phyloP scores from a whole-genome alignment of 2,329 filamentous ascomycete species.

The Knufia petricola region DNA sequence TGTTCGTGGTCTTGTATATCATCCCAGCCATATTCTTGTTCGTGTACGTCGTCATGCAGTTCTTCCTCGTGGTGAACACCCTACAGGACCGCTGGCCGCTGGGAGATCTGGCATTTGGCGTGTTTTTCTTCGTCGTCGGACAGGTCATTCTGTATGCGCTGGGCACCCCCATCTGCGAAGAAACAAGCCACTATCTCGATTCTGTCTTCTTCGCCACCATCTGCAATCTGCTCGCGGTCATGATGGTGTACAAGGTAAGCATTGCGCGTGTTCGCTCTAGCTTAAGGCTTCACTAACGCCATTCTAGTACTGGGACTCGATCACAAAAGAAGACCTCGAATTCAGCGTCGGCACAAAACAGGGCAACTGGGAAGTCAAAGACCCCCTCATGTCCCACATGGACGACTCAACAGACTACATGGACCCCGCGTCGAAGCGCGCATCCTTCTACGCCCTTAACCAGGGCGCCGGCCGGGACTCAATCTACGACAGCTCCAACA shows the following conservation, averaged over 20 bases:
- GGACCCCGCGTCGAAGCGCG: slow-evolving; percentile 45
- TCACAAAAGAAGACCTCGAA: slow-evolving; percentile 94
- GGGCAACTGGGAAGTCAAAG: slow-evolving; percentile 98
- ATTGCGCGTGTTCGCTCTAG: slow-evolving; percentile 3
- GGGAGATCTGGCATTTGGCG: slow-evolving; percentile 79
- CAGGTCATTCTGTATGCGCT: slow-evolving; percentile 91
- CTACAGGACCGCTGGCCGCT: slow-evolving; percentile 93
- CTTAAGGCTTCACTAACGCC: slow-evolving; percentile 26
- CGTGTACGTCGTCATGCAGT: slow-evolving; percentile 78
- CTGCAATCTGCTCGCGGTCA: slow-evolving; percentile 86
- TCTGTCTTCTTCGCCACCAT: slow-evolving; percentile 89
- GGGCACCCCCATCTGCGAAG: slow-evolving; percentile 72
- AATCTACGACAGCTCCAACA: slow-evolving; percentile 51
- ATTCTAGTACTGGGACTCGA: slow-evolving; percentile 90
- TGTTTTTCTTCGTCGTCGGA: slow-evolving; percentile 83
- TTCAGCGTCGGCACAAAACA: slow-evolving; percentile 92
- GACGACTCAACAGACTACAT: slow-evolving; percentile 35
- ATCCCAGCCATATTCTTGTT: slow-evolving; percentile 79
- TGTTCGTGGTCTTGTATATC: slow-evolving; percentile 88
- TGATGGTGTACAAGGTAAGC: slow-evolving; percentile 98
- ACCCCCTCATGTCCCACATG: slow-evolving; percentile 58
- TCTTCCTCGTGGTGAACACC: slow-evolving; percentile 79
- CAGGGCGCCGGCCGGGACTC: slow-evolving; percentile 42
- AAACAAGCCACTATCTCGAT: slow-evolving; percentile 83
- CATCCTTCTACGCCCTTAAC: slow-evolving; percentile 9